These are phyloP conservation scores for Vanderwaltozyma polyspora DNA, from an alignment of 805 yeast genomes.

Conservation along the genomic window DNA sequence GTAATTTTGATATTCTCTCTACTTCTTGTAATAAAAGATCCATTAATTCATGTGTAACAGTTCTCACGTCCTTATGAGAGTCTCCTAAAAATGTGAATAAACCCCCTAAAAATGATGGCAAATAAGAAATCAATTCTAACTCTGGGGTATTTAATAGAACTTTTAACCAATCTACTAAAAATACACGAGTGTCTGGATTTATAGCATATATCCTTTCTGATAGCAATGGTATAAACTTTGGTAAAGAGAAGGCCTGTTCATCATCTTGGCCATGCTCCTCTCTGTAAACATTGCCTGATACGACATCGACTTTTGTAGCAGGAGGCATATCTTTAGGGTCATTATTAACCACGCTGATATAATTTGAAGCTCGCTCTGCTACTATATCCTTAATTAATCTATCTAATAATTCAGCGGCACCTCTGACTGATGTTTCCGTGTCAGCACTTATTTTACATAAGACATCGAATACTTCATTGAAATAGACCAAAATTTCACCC, in stretches of 20 bases:
- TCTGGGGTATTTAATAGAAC: slow-evolving; percentile 90
- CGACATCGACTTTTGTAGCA: slow-evolving; percentile 37
- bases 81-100: slow-evolving; percentile 70
- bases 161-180: slow-evolving; percentile 86
- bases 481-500: slow-evolving; percentile 83
- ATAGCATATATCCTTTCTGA: slow-evolving; percentile 85
- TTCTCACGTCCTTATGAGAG: slow-evolving; percentile 75
- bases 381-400: slow-evolving; percentile 87
- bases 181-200: slow-evolving; percentile 86
- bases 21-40: slow-evolving; percentile 72
- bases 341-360: slow-evolving; percentile 59
- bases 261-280: slow-evolving; percentile 45
- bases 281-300: slow-evolving; percentile 47
- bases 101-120: slow-evolving; percentile 81
- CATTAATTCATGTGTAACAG: slow-evolving; percentile 69
- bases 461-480: slow-evolving; percentile 91
- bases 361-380: slow-evolving; percentile 84
- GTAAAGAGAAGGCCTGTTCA: slow-evolving; percentile 58
- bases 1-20: slow-evolving; percentile 60
- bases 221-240: slow-evolving; percentile 81
- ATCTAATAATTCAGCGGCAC: slow-evolving; percentile 90
- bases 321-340: slow-evolving; percentile 34
- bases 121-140: slow-evolving; percentile 70
- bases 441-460: slow-evolving; percentile 84
- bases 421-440: slow-evolving; percentile 80